Percentiles rank a stretch among this genome's conserved stretches.
Conservation (phyloP, 306 rosid genomes). For the Malus orientalis region DNA sequence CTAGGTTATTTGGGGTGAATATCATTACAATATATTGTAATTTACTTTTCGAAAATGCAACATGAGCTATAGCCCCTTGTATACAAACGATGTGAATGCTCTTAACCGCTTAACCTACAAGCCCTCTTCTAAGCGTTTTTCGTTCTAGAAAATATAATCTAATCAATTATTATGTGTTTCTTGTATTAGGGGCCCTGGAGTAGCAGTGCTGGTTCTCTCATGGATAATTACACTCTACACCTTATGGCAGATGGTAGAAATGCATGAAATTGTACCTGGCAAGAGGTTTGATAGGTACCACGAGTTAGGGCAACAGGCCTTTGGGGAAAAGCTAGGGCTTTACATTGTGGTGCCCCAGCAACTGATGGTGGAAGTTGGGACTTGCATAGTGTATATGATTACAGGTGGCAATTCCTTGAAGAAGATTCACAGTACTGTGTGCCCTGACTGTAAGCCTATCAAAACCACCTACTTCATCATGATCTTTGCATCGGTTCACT, state of each 20-base stretch:
- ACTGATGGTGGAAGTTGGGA: constrained; percentile 26
- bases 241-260: constrained; percentile 38
- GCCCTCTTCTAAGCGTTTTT: no score
- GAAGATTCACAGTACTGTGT: constrained; percentile 23
- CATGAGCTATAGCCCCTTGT: no score
- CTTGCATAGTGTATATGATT: constrained; percentile 33
- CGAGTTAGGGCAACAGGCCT: constrained; percentile 35
- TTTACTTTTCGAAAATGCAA: no score
- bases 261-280: constrained; percentile 38
- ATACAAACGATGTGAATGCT: no score
- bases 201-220: constrained; percentile 20
- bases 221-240: constrained; percentile 42
- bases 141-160: no score
- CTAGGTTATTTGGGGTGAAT: no score
- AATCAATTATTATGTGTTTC: background rate
- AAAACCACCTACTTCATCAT: constrained; percentile 39
- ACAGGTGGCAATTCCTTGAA: constrained; percentile 33
- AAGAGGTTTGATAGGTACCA: constrained; percentile 43
- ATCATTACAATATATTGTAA: no score
- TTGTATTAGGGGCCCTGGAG: constrained; percentile 33
- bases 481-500: constrained; percentile 32
- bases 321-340: constrained; percentile 32
- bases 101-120: background rate
- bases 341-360: constrained; percentile 42
- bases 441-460: constrained; percentile 20